Base-by-base conservation (phyloP, 2,329 filamentous ascomycete genomes). In the Lasiodiplodia hormozganensis region DNA sequence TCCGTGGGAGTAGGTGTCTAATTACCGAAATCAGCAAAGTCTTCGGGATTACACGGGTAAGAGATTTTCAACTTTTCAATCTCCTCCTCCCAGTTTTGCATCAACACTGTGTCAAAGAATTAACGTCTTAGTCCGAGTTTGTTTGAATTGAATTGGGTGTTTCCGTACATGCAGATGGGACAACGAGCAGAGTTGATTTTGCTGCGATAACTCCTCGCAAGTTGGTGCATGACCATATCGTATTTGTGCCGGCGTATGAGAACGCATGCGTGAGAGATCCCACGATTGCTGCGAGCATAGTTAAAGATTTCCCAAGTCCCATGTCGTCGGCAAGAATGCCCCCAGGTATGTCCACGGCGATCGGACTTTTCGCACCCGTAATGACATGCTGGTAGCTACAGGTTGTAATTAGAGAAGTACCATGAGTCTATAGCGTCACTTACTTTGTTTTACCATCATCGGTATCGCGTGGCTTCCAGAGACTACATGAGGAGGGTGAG, bases 251-350 rank as follows among this genome's bases (percentile, higher is more conserved):
- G 52, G 52, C 52, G 4, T 56, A 16, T 34, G n/a, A 16, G 2
- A 23, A 6, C 36, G 54, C 54, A 4, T 21, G 28, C 25, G 16
- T 34, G 2, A 64, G 23, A 10, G 68, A 43, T n/a, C 18, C 60
- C 4, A 80, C 73, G 49, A 86, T 79, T 0, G 85, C 73, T 1
- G 83, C 80, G 16, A 87, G 78, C 0, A 84, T 82, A 7, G 83
- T 83, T 14, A 86, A 77, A 0, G 86, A 84, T 70, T 88, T 88
- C 1, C 86, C 86, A 74, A 87, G 80, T 0, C 86, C 86, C 85
- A 87, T 87, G 67, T 87, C 85, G 72, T 88, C 86, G 0, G 86
- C 85, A 5, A 88, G 70, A 23, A 88, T 83, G 0, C 84, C 84
- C 54, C 75, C 81, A 51, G 71, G 70, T 38, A 68, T 70, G 43